Evolutionary conservation across 495 filamentous ascomycete genomes (phyloP).

Genomic region (Sphaerosporella brunnea): DNA sequence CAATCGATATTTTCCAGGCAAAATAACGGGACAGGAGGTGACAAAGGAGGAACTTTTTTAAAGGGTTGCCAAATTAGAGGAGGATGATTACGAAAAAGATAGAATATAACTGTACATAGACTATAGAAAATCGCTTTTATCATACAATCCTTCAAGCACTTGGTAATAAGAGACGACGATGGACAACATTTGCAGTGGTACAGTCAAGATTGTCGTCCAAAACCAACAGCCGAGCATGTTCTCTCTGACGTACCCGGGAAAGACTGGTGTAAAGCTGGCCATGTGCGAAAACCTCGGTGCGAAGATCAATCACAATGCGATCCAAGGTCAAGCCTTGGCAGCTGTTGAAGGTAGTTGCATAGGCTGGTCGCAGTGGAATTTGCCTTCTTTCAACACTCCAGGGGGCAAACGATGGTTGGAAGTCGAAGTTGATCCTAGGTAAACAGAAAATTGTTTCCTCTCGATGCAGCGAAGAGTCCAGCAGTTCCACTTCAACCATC

Average conservation of each 20-base stretch:
- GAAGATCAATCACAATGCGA: slow-evolving; percentile 3
- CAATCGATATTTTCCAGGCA: no score
- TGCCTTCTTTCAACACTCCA: slow-evolving; percentile 6
- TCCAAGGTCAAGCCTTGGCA: slow-evolving; percentile 11
- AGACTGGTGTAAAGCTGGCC: slow-evolving; percentile 7
- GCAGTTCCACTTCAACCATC: neutral
- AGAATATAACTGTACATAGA: no score
- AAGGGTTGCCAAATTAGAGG: no score
- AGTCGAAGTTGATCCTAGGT: slow-evolving; percentile 8
- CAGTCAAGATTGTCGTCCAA: neutral
- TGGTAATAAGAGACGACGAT: no score
- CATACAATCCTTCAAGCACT: no score
- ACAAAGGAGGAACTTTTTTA: no score
- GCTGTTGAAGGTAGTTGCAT: slow-evolving; percentile 10
- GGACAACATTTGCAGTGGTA: slow-evolving; percentile 4
- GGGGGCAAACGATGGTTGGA: neutral
- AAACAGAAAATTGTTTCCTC: neutral
- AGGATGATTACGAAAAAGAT: no score
- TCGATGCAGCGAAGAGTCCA: neutral
- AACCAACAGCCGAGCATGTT: slow-evolving; percentile 2
- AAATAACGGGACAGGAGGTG: no score
- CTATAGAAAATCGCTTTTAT: no score
- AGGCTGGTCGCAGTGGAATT: slow-evolving; percentile 6
- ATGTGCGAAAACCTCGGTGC: slow-evolving; percentile 6
- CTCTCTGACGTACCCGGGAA: neutral